These are phyloP conservation scores for Penicillium nordicum DNA, from an alignment of 2,329 filamentous ascomycete species.

Conservation along the genomic window DNA sequence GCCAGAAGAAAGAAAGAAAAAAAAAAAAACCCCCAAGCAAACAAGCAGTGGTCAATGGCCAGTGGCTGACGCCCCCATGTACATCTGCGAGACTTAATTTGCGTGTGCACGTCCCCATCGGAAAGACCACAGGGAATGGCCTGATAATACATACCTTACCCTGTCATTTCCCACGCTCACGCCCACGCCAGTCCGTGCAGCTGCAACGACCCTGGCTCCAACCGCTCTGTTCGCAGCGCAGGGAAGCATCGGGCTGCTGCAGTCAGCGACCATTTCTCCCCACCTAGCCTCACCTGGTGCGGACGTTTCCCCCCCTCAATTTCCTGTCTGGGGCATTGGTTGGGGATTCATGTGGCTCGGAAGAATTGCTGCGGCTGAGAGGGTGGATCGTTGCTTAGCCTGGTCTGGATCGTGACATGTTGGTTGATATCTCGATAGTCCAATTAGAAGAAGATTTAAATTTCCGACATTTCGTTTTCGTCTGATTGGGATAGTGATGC, in stretches of 20 bases:
- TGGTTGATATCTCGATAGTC: constrained; percentile 7
- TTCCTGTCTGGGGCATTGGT: background rate
- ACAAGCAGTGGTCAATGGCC: background rate
- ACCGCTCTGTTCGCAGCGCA: constrained; percentile 1
- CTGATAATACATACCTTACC: background rate
- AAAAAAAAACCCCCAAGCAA: background rate
- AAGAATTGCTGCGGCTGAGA: constrained; percentile 14
- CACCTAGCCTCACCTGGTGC: background rate
- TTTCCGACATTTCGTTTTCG: constrained; percentile 12
- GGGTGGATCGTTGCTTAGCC: constrained; percentile 9
- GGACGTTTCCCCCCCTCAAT: background rate
- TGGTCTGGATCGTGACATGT: constrained; percentile 17
- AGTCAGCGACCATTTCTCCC: background rate
- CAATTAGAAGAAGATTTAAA: constrained; percentile 18
- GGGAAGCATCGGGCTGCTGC: background rate
- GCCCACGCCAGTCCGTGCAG: constrained; percentile 8
- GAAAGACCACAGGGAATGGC: background rate
- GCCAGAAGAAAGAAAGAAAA: too few relatives aligned
- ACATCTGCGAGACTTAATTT: background rate
- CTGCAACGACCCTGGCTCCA: constrained; percentile 1
- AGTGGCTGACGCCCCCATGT: background rate
- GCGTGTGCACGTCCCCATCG: background rate
- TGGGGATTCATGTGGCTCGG: constrained; percentile 9
- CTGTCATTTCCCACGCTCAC: background rate
- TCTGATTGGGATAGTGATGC: constrained; percentile 15